Evolutionary conservation across 768 basidiomycete genomes (phyloP).

Genomic region (Hygrophorus russula): DNA sequence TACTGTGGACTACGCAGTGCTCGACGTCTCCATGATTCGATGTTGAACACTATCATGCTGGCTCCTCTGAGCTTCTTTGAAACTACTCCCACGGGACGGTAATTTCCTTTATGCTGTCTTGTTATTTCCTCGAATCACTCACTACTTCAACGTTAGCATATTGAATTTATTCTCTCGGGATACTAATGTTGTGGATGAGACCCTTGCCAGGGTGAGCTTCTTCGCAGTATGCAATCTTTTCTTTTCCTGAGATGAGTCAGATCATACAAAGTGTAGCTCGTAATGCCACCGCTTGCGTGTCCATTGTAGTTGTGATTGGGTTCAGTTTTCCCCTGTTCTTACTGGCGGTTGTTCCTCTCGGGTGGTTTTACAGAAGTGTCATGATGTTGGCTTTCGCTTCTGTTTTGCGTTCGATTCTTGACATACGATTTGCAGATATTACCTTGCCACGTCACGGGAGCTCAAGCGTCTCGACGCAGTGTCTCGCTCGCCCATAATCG

Average conservation of each 20-base stretch:
- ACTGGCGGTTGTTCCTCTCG: conserved; percentile 64
- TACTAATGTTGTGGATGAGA: conserved; percentile 75
- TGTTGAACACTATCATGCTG: conserved; percentile 70
- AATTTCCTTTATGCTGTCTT: too few relatives aligned
- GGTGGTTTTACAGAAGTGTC: conserved; percentile 69
- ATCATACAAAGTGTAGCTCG: conserved; percentile 63
- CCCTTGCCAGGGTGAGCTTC: conserved; percentile 45
- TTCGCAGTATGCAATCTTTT: not conserved
- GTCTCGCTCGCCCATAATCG: conserved; percentile 85
- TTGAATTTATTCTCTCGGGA: conserved; percentile 90
- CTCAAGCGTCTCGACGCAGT: conserved; percentile 84
- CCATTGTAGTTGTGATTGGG: conserved; percentile 65
- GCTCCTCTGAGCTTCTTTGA: conserved; percentile 89
- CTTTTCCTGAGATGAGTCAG: not conserved
- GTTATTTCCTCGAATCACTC: not conserved
- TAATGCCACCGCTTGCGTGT: conserved; percentile 46
- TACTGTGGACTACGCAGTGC: conserved; percentile 68
- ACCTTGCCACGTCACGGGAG: conserved; percentile 77
- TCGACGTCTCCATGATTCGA: conserved; percentile 65
- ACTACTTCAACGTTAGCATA: conserved; percentile 34
- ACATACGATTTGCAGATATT: conserved; percentile 45
- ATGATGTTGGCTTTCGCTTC: conserved; percentile 47
- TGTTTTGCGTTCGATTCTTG: not conserved
- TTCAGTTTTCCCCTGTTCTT: conserved; percentile 76
- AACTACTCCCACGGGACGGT: conserved; percentile 77